Percentiles rank a stretch among this genome's conserved stretches.
Evolutionary conservation across 768 basidiomycete genomes (phyloP).

Genomic region (Auricularia auricula-judae): DNA sequence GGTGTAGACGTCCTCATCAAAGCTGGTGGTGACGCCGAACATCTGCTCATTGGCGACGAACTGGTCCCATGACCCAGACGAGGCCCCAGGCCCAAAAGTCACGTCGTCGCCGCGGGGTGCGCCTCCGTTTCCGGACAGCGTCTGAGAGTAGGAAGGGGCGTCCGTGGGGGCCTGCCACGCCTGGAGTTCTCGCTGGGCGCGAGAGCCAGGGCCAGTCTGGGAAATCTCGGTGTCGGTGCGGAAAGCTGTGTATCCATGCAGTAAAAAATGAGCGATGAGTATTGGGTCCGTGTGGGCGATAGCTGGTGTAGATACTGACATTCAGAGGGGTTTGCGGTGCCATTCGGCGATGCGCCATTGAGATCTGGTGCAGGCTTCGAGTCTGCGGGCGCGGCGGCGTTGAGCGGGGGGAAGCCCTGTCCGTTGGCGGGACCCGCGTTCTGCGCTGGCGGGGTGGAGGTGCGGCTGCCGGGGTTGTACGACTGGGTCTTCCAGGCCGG

Average conservation of each 20-base stretch:
- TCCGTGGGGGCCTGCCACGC: slow-evolving; percentile 50
- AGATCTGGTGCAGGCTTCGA: slow-evolving; percentile 1
- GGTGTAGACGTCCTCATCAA: slow-evolving; percentile 91
- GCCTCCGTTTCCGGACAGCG: slow-evolving; percentile 12
- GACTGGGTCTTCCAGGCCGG: neutral
- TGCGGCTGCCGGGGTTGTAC: neutral
- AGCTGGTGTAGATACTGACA: neutral
- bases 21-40: slow-evolving; percentile 85
- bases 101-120: slow-evolving; percentile 42
- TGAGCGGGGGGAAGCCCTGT: slow-evolving; percentile 2
- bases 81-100: slow-evolving; percentile 52
- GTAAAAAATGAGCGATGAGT: neutral
- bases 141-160: slow-evolving; percentile 1
- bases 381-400: neutral
- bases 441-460: neutral
- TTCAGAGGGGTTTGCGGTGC: slow-evolving; percentile 1
- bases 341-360: slow-evolving; percentile 6
- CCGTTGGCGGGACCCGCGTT: slow-evolving; percentile 4
- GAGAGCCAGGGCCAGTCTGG: slow-evolving; percentile 32
- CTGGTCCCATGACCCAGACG: slow-evolving; percentile 68
- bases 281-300: no score
- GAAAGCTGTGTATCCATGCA: slow-evolving; percentile 40
- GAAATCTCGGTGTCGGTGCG: slow-evolving; percentile 75
- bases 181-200: slow-evolving; percentile 68
- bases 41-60: slow-evolving; percentile 87